Evolutionary conservation across 345 rosid species (phyloP).

Genomic region (Syzygium oleosum): DNA sequence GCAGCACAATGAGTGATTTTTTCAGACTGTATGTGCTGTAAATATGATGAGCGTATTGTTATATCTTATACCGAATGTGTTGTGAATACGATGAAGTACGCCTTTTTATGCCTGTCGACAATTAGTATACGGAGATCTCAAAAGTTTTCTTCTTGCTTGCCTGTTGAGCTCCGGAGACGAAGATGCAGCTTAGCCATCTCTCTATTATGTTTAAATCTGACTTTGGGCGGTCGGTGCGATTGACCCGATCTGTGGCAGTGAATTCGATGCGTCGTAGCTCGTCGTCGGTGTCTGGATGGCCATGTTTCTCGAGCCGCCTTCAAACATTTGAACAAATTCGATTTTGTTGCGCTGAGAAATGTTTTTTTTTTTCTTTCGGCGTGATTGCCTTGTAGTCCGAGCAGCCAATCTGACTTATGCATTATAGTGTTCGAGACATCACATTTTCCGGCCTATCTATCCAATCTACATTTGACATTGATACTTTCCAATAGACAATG

Average conservation of each 20-base stretch:
- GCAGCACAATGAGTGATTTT: background rate
- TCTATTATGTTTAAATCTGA: background rate
- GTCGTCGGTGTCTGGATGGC: background rate
- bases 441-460: too few species aligned
- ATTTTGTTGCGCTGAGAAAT: background rate
- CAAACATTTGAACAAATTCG: background rate
- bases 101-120: too few species aligned
- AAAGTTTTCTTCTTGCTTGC: too few species aligned
- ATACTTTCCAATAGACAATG: too few species aligned
- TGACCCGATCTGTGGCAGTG: too few species aligned
- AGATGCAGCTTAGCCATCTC: too few species aligned
- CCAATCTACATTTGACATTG: background rate
- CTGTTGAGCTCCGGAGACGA: too few species aligned
- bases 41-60: background rate
- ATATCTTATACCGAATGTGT: background rate
- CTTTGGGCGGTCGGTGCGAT: too few species aligned
- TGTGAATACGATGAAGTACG: background rate
- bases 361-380: background rate
- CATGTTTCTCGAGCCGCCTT: background rate
- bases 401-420: too few species aligned
- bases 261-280: background rate
- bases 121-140: too few species aligned
- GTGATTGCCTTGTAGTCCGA: too few species aligned
- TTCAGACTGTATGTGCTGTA: background rate
- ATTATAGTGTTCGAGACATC: too few species aligned